Percentiles rank a stretch among this genome's conserved stretches.
Conservation (phyloP, 768 basidiomycete genomes). For the Lentinula sp. region DNA sequence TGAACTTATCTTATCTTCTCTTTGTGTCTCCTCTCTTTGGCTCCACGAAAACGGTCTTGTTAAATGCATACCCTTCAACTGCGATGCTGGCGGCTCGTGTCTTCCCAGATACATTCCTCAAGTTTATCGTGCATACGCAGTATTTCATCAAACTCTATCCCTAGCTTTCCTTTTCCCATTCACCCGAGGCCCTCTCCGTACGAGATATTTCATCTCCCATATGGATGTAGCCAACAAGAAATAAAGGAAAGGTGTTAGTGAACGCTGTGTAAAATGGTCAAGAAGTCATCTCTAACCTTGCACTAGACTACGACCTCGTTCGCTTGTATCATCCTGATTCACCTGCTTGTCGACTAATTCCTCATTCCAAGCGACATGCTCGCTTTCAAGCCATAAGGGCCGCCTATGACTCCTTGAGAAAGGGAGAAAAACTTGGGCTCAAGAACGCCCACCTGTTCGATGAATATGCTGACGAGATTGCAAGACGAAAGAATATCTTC, state of each 20-base stretch:
- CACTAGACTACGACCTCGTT: constrained; percentile 67
- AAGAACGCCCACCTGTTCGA: constrained; percentile 24
- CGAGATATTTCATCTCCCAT: constrained; percentile 34
- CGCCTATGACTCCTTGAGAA: constrained; percentile 56
- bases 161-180: constrained; percentile 15
- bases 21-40: neutral
- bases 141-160: neutral
- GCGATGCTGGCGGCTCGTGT: neutral
- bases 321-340: constrained; percentile 70
- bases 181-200: constrained; percentile 26
- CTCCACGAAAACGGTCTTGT: too few species aligned
- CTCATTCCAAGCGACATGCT: constrained; percentile 41
- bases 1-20: too few species aligned
- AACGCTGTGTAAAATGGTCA: neutral
- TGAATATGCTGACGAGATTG: constrained; percentile 45
- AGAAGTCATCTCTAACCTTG: neutral
- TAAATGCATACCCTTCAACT: neutral
- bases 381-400: constrained; percentile 60
- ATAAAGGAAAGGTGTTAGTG: constrained; percentile 32
- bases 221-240: constrained; percentile 22
- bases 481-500: constrained; percentile 37
- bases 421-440: constrained; percentile 19
- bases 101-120: neutral
- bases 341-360: constrained; percentile 29
- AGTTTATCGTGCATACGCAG: neutral